A percentile compares a stretch with the other conserved stretches of the same genome.
phyloP scores from a whole-genome alignment of 208 protist species.

The Leishmania guyanensis region DNA sequence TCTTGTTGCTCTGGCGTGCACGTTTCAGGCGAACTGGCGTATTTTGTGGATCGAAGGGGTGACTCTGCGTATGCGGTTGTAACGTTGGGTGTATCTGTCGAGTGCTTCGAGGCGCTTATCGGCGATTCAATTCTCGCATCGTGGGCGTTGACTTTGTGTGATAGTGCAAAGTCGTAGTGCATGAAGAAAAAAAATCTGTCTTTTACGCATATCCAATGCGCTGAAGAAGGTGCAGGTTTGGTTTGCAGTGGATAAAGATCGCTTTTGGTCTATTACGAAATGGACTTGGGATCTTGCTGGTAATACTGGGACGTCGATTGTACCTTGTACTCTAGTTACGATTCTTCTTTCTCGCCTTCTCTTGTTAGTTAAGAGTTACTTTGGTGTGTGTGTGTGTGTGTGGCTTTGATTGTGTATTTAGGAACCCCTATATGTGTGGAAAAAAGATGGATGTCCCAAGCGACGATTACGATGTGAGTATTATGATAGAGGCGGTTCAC shows the following conservation, averaged over 20 bases:
- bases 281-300: neutral
- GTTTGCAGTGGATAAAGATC: neutral
- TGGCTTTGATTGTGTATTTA: neutral
- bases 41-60: neutral
- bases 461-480: conserved; percentile 78
- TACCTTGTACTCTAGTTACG: neutral
- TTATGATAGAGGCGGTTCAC: conserved; percentile 72
- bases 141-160: neutral
- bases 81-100: neutral
- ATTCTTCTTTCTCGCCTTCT: neutral
- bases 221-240: neutral
- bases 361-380: neutral
- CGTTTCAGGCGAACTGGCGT: neutral
- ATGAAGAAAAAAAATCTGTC: neutral
- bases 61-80: neutral
- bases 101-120: neutral
- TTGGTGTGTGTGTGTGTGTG: no score
- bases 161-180: neutral
- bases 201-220: no score
- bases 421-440: neutral
- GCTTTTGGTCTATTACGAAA: neutral
- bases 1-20: neutral
- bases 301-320: neutral
- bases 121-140: neutral
- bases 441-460: conserved; percentile 70